Conservation (phyloP, 208 protist species). For the Trypanosoma brucei region DNA sequence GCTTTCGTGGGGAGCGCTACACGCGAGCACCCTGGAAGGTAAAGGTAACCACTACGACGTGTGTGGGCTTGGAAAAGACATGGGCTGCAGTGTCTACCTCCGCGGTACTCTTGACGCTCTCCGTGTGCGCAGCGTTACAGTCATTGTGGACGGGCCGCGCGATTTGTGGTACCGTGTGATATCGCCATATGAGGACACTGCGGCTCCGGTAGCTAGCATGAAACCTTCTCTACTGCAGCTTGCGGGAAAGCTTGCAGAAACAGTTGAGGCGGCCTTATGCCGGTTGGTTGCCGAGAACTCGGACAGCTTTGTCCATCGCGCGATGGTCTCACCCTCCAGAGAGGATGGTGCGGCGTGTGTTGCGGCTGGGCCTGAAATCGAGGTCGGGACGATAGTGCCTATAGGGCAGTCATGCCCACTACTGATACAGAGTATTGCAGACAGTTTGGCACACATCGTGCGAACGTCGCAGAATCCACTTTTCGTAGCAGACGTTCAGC, state of each 20-base stretch:
- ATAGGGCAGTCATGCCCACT: constrained; percentile 17
- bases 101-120: constrained; percentile 19
- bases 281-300: constrained; percentile 39
- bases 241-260: constrained; percentile 23
- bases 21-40: constrained; percentile 1
- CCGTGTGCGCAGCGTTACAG: constrained; percentile 21
- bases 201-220: background rate
- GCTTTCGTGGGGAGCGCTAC: constrained; percentile 14
- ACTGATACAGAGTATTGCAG: constrained; percentile 49
- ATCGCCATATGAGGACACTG: background rate
- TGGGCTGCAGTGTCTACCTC: constrained; percentile 25
- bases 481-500: constrained; percentile 55
- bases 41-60: constrained; percentile 11
- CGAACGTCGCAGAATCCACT: constrained; percentile 33
- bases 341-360: background rate
- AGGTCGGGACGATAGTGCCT: background rate
- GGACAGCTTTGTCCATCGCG: constrained; percentile 38
- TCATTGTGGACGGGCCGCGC: constrained; percentile 18
- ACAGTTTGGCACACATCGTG: constrained; percentile 52
- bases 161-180: constrained; percentile 10
- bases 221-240: background rate
- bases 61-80: constrained; percentile 16
- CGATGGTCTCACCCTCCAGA: background rate
- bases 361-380: background rate
- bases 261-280: constrained; percentile 31